Base-by-base conservation (phyloP, 495 filamentous ascomycete species). In the Penicillium paradoxum region DNA sequence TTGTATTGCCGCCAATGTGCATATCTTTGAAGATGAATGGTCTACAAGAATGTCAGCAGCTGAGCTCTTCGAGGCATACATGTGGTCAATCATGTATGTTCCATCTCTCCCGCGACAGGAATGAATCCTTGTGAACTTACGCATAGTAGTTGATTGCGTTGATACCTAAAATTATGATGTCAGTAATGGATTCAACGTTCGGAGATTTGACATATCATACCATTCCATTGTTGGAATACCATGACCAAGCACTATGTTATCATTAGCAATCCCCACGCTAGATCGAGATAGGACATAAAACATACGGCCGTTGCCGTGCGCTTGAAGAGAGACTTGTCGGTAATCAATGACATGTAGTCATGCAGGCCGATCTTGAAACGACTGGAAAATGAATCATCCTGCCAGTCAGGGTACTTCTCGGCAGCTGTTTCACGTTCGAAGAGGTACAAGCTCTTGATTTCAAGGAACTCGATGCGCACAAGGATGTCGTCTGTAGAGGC, bases 391-490 rank as follows among this genome's bases (percentile, higher is more conserved):
- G 66, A 67, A 8, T 58, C 66, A 47, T 67, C 64, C 50, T 67
- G 66, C 45, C 49, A 61, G 9, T 71, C 39, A 0, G 68, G 68
- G 25, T 67, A 71, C 45, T 64, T 66, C 55, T 65, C 60, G 79
- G 81, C 80, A 3, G 85, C 71, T 6, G 79, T 84, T 41, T 86
- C 80, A 64, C 86, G 84, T 70, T 91, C 88, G 56, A 91, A 91
- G 15, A 83, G 69, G 4, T 82, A 81, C 59, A 89, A 80, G 0
- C 86, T 85, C 67, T 87, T 86, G 66, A 92, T 90, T 63, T 91
- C 88, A 37, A 88, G 76, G 68, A 83, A 89, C 62, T 91, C 89
- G 18, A 91, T 78, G 62, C 86, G 83, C 51, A 92, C 82, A 1
- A 90, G 79, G 49, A 88, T 77, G 59, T 89, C 78, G 22, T 67